These are phyloP conservation scores for Pleodorina starrii DNA, from an alignment of 139 green algal species.

Conservation along the genomic window DNA sequence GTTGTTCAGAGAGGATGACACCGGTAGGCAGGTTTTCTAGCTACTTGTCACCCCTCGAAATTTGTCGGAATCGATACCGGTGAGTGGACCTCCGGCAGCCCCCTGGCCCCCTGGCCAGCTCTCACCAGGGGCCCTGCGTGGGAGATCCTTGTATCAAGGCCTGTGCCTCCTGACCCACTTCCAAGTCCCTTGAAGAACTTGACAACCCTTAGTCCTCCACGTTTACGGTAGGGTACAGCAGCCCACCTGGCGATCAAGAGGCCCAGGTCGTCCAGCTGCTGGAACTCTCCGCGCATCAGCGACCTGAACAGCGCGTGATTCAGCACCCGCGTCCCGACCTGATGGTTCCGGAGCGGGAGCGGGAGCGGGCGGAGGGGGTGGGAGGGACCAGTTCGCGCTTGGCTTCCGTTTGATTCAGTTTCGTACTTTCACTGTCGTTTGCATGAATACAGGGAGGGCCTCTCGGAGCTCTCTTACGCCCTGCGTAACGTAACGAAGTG, in stretches of 20 bases:
- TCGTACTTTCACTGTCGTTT: background rate
- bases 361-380: background rate
- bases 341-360: background rate
- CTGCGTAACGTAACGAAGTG: background rate
- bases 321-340: slow-evolving; percentile 36
- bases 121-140: too few relatives aligned
- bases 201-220: background rate
- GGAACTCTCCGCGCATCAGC: slow-evolving; percentile 34
- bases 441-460: background rate
- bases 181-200: background rate
- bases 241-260: slow-evolving; percentile 50
- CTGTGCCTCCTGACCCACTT: background rate
- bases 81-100: too few relatives aligned
- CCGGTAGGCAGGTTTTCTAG: too few relatives aligned
- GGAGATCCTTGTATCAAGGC: too few relatives aligned
- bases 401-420: too few relatives aligned
- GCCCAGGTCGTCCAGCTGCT: slow-evolving; percentile 41
- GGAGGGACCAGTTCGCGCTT: background rate
- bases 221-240: background rate
- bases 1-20: too few relatives aligned
- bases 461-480: background rate
- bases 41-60: too few relatives aligned
- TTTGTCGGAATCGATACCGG: too few relatives aligned
- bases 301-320: slow-evolving; percentile 48
- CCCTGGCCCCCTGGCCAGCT: too few relatives aligned